A percentile compares a stretch with the other conserved stretches of the same genome.
Evolutionary conservation across 192 early-diverging fungal species (phyloP).

Genomic region (Coemansia aciculifera): DNA sequence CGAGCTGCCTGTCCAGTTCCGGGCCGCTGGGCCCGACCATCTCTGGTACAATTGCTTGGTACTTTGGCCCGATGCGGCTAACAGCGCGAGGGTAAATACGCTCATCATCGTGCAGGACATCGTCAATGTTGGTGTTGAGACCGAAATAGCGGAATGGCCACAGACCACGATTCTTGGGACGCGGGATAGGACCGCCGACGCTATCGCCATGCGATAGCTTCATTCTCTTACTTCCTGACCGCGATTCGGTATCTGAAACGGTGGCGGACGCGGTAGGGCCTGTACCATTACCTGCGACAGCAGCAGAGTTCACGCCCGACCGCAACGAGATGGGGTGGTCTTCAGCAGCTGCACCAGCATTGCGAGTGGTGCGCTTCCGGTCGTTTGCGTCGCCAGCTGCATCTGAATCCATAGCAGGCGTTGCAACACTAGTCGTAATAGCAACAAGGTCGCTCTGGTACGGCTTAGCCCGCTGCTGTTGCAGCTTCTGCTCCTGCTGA

Average conservation of each 20-base stretch:
- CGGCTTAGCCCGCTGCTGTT: constrained; percentile 19
- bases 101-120: constrained; percentile 71
- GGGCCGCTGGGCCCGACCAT: constrained; percentile 47
- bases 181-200: constrained; percentile 27
- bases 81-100: constrained; percentile 76
- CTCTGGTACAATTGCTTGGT: constrained; percentile 74
- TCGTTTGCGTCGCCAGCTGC: constrained; percentile 16
- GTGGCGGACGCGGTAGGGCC: constrained; percentile 11
- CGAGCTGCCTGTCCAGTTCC: constrained; percentile 33
- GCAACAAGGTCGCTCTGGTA: constrained; percentile 8
- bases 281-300: background rate
- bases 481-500: constrained; percentile 22
- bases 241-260: constrained; percentile 50
- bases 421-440: background rate
- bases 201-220: constrained; percentile 36
- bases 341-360: constrained; percentile 20
- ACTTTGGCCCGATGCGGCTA: constrained; percentile 77
- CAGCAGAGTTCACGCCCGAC: background rate
- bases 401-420: background rate
- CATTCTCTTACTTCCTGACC: constrained; percentile 44
- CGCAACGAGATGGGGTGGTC: constrained; percentile 21
- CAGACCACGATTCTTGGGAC: constrained; percentile 55
- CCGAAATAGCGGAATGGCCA: constrained; percentile 94
- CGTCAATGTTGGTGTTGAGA: constrained; percentile 70
- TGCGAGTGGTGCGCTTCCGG: constrained; percentile 42